These are phyloP conservation scores for Eucalyptus sideroxylon DNA, from an alignment of 345 rosid species.

Conservation along the genomic window DNA sequence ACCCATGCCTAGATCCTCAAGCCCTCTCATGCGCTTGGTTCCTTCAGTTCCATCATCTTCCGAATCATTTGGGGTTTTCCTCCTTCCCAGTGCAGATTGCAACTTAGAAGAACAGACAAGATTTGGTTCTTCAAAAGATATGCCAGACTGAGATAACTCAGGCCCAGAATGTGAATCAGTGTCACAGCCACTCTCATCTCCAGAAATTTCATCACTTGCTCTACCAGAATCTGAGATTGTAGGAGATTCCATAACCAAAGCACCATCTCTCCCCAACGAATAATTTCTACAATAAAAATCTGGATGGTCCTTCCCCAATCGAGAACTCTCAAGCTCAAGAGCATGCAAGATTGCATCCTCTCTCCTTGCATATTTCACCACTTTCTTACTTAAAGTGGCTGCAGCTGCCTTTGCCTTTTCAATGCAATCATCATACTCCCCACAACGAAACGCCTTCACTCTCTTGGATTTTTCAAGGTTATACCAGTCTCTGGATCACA, in stretches of 20 bases:
- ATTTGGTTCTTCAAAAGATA: slow-evolving; percentile 59
- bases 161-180: slow-evolving; percentile 33
- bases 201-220: slow-evolving; percentile 29
- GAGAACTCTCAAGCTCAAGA: slow-evolving; percentile 79
- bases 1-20: slow-evolving; percentile 77
- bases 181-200: slow-evolving; percentile 14
- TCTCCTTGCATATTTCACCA: slow-evolving; percentile 78
- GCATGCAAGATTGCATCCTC: slow-evolving; percentile 95
- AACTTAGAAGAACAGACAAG: slow-evolving; percentile 26
- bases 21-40: slow-evolving; percentile 95
- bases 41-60: slow-evolving; percentile 98
- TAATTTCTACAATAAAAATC: slow-evolving; percentile 17
- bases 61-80: slow-evolving; percentile 90
- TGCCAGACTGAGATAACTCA: slow-evolving; percentile 57
- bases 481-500: slow-evolving; percentile 80
- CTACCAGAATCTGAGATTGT: slow-evolving; percentile 32
- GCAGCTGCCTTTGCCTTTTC: slow-evolving; percentile 82
- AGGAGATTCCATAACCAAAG: slow-evolving; percentile 36
- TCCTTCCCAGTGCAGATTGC: slow-evolving; percentile 43
- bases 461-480: slow-evolving; percentile 86
- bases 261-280: slow-evolving; percentile 17
- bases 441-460: slow-evolving; percentile 97
- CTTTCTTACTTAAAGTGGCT: slow-evolving; percentile 54
- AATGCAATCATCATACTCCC: slow-evolving; percentile 78
- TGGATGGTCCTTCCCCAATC: slow-evolving; percentile 37